Evolutionary conservation across 2,329 filamentous ascomycete genomes (phyloP).

Genomic region (Aspergillus awamori): DNA sequence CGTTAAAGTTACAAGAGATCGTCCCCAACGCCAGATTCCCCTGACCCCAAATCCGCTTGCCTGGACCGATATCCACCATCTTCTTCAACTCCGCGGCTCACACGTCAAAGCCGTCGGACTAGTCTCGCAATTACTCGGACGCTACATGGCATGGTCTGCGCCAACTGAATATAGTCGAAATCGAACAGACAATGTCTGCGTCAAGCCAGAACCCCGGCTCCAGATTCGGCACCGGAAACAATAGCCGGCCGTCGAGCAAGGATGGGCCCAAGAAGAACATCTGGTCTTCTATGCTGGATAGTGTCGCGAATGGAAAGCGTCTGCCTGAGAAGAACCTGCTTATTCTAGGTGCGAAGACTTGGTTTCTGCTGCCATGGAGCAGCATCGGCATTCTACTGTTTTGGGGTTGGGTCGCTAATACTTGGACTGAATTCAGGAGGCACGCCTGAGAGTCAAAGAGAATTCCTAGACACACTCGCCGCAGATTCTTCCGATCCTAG

Average conservation of each 20-base stretch:
- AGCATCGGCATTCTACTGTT: constrained; percentile 5
- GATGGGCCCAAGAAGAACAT: constrained; percentile 77
- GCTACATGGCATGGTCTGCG: constrained; percentile 39
- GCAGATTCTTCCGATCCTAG: constrained; percentile 47
- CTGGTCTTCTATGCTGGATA: constrained; percentile 92
- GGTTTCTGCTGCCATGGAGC: constrained; percentile 1
- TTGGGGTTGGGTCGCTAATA: constrained; percentile 20
- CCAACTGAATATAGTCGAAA: constrained; percentile 38
- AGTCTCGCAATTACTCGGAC: constrained; percentile 1
- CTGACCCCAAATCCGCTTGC: constrained; percentile 34
- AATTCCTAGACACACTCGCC: constrained; percentile 70
- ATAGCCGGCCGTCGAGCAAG: constrained; percentile 56
- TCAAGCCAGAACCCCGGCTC: constrained; percentile 40
- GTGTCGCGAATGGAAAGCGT: constrained; percentile 84
- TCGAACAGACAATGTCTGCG: constrained; percentile 43
- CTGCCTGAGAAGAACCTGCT: constrained; percentile 90
- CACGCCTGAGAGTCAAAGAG: constrained; percentile 77
- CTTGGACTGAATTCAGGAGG: constrained; percentile 60
- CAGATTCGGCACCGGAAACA: constrained; percentile 33
- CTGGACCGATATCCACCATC: constrained; percentile 19
- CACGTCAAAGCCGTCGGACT: constrained; percentile 21
- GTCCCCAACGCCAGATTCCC: constrained; percentile 26
- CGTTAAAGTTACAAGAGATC: constrained; percentile 3
- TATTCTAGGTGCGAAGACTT: constrained; percentile 67
- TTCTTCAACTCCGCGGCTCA: constrained; percentile 13